Conservation (phyloP, 2,329 filamentous ascomycete species). For the Pyricularia pennisetigena region DNA sequence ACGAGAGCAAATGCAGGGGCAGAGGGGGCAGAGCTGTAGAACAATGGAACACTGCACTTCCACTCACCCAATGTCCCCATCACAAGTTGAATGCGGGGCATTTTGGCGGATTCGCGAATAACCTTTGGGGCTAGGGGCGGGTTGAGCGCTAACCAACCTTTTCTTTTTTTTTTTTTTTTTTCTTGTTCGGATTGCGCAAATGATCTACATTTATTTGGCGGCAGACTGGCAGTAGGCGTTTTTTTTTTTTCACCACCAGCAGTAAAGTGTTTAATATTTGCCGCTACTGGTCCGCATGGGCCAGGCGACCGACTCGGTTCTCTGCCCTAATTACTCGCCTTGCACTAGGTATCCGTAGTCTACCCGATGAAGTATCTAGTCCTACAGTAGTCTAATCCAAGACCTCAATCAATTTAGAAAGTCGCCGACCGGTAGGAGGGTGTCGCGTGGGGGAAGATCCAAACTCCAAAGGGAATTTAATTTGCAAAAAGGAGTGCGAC, state of each 20-base stretch:
- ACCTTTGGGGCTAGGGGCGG: neutral
- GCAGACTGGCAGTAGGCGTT: neutral
- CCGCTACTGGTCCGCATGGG: neutral
- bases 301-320: neutral
- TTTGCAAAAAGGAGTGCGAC: neutral
- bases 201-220: too few species aligned
- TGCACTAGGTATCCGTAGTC: neutral
- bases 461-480: neutral
- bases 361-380: neutral
- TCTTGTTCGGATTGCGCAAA: neutral
- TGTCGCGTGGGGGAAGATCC: neutral
- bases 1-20: neutral
- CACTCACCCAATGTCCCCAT: too few species aligned
- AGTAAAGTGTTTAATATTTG: neutral
- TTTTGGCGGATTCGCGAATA: neutral
- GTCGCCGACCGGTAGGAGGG: neutral
- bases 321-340: neutral
- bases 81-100: neutral
- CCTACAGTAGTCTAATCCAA: neutral
- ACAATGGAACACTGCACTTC: neutral
- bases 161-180: neutral
- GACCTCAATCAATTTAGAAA: neutral
- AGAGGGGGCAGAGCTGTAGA: neutral
- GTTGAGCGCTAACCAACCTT: neutral
- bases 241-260: neutral